Evolutionary conservation across 2,329 filamentous ascomycete genomes (phyloP).

Genomic region (Colletotrichum sp.): DNA sequence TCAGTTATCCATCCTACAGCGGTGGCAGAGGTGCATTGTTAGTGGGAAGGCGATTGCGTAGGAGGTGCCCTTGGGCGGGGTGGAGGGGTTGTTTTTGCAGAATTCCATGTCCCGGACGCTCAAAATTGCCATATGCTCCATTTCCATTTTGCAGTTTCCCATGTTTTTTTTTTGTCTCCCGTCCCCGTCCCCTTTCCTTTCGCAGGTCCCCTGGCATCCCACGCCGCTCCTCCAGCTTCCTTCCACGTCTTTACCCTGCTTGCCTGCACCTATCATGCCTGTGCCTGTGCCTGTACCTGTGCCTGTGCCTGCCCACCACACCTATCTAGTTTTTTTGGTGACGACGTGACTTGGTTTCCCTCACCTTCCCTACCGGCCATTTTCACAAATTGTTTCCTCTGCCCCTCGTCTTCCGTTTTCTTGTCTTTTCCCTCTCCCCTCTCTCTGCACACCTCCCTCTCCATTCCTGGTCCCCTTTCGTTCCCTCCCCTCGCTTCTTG

Average conservation of each 20-base stretch:
- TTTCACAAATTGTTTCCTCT: background rate
- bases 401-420: background rate
- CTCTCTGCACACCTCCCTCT: background rate
- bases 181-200: background rate
- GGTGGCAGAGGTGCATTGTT: background rate
- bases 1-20: background rate
- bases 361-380: background rate
- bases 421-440: background rate
- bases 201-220: background rate
- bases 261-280: background rate
- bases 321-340: background rate
- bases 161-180: background rate
- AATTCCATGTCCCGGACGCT: conserved; percentile 8
- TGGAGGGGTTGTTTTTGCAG: background rate
- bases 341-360: background rate
- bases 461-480: background rate
- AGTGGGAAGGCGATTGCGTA: background rate
- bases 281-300: background rate
- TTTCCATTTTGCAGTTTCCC: conserved; percentile 22
- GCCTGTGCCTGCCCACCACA: background rate
- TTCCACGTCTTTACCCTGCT: background rate
- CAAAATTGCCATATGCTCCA: conserved; percentile 19
- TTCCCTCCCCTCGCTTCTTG: background rate
- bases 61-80: background rate
- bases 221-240: background rate